Percentiles rank a stretch among this genome's conserved stretches.
Evolutionary conservation across 2,329 filamentous ascomycete species (phyloP).

Genomic region (Diaporthe eres): DNA sequence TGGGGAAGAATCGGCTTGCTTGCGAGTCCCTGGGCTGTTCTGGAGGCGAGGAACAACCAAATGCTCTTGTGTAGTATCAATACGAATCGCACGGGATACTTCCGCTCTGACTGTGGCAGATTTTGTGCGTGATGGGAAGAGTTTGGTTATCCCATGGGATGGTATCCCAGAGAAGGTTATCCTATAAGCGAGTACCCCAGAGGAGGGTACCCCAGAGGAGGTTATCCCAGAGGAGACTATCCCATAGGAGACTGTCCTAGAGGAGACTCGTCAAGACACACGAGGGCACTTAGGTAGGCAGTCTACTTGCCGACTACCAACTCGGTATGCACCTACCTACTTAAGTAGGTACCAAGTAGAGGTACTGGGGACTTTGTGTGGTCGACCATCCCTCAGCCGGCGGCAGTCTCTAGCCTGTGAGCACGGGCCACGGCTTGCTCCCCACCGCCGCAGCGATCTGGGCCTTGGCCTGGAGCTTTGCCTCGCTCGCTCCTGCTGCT

Average conservation of each 20-base stretch:
- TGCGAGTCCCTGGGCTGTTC: background rate
- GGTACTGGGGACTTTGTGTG: background rate
- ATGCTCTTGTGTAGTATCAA: background rate
- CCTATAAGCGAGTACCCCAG: too few species aligned
- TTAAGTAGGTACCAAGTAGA: too few species aligned
- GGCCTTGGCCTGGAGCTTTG: constrained; percentile 23
- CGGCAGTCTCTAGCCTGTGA: background rate
- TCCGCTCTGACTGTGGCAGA: background rate
- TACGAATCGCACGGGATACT: background rate
- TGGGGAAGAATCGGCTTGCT: background rate
- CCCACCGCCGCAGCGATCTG: constrained; percentile 17
- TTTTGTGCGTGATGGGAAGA: background rate
- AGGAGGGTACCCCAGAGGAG: too few species aligned
- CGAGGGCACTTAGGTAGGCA: background rate
- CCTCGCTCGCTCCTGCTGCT: constrained; percentile 8
- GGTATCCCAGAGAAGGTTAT: too few species aligned
- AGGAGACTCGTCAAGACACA: too few species aligned
- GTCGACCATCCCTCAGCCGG: background rate
- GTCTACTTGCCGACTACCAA: background rate
- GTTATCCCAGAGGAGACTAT: too few species aligned
- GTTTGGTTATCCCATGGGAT: too few species aligned
- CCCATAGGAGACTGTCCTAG: too few species aligned
- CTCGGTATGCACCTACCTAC: too few species aligned
- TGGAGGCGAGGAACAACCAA: background rate
- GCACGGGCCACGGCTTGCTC: constrained; percentile 3